phyloP scores from a whole-genome alignment of 805 yeast genomes.

The Ascoidea asiatica region DNA sequence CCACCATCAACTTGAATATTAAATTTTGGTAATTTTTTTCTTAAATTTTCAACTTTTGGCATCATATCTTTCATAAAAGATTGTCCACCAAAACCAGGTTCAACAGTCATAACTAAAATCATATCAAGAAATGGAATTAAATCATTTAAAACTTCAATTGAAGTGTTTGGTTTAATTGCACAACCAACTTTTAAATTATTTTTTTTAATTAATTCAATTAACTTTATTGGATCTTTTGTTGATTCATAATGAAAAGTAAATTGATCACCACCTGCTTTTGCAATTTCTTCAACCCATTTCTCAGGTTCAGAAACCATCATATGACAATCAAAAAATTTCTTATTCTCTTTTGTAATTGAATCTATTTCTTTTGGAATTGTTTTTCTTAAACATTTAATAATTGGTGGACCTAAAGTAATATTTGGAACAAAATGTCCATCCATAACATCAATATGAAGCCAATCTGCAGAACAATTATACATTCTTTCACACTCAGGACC shows the following conservation, averaged over 20 bases:
- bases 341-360: conserved; percentile 3
- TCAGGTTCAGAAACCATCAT: conserved; percentile 95
- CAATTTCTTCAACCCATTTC: conserved; percentile 87
- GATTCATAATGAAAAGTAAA: conserved; percentile 95
- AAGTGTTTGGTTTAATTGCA: conserved; percentile 88
- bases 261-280: conserved; percentile 89
- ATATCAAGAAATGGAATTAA: conserved; percentile 71
- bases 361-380: conserved; percentile 49
- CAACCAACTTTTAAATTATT: conserved; percentile 89
- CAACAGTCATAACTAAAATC: conserved; percentile 98
- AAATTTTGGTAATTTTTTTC: conserved; percentile 61
- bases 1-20: conserved; percentile 98
- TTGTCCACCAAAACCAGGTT: conserved; percentile 99
- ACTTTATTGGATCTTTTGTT: conserved; percentile 59
- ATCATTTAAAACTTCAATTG: conserved; percentile 69
- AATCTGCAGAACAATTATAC: conserved; percentile 74
- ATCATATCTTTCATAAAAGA: conserved; percentile 91
- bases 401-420: conserved; percentile 86
- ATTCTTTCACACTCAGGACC: conserved; percentile 80
- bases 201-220: conserved; percentile 62
- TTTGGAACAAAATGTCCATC: conserved; percentile 98
- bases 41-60: conserved; percentile 78
- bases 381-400: conserved; percentile 64
- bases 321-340: conserved; percentile 76
- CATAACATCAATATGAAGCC: conserved; percentile 98